Percentiles rank a stretch among this genome's conserved stretches.
Evolutionary conservation across 495 filamentous ascomycete species (phyloP).

Genomic region (Neurospora sp.): DNA sequence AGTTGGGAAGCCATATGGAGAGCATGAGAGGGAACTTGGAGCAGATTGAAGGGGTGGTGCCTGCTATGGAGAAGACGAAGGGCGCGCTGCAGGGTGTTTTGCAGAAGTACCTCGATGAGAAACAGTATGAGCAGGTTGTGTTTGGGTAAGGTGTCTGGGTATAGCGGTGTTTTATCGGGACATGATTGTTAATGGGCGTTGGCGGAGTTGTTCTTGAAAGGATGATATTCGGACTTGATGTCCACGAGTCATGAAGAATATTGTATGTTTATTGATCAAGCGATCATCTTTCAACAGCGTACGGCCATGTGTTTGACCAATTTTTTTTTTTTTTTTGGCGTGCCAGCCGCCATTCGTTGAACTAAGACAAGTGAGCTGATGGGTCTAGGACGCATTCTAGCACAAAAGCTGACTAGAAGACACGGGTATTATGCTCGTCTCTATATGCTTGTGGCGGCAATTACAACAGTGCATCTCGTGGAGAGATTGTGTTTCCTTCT

Average conservation of each 20-base stretch:
- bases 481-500: neutral
- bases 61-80: conserved; percentile 33
- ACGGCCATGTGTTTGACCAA: neutral
- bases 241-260: neutral
- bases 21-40: conserved; percentile 51
- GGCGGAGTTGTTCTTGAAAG: neutral
- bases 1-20: conserved; percentile 38
- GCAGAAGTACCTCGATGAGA: conserved; percentile 34
- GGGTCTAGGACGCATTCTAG: neutral
- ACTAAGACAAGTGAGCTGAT: neutral
- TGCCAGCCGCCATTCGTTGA: neutral
- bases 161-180: neutral
- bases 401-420: neutral
- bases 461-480: neutral
- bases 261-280: neutral
- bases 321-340: neutral
- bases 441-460: neutral
- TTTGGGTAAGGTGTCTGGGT: conserved; percentile 21
- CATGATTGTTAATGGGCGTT: neutral
- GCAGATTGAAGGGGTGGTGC: conserved; percentile 36
- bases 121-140: conserved; percentile 31
- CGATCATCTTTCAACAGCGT: neutral
- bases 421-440: neutral
- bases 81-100: conserved; percentile 29
- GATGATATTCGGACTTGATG: neutral